Conservation (phyloP, 345 rosid genomes). For the Rhizophora mangle region DNA sequence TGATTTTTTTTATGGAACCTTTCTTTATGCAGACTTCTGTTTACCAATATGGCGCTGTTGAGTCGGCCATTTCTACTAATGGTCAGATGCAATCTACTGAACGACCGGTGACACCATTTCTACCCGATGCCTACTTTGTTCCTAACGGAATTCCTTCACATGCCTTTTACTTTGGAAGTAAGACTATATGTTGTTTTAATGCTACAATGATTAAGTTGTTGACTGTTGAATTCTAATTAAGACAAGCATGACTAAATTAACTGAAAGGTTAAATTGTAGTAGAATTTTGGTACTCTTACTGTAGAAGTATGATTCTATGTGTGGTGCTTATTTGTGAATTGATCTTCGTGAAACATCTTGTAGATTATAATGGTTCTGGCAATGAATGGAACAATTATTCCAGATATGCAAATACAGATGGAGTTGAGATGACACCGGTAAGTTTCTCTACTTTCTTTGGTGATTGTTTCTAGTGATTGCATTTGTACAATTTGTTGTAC, state of each 20-base stretch:
- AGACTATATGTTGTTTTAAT: not conserved
- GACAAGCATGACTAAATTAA: too few relatives aligned
- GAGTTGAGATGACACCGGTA: constrained; percentile 61
- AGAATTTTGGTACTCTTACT: not conserved
- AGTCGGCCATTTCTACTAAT: constrained; percentile 34
- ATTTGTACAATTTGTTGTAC: too few relatives aligned
- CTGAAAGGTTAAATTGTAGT: too few relatives aligned
- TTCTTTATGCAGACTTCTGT: constrained; percentile 41
- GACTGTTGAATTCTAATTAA: not conserved
- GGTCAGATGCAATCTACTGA: constrained; percentile 56
- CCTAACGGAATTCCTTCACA: constrained; percentile 35
- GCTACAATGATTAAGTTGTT: too few relatives aligned
- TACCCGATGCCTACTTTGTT: constrained; percentile 50
- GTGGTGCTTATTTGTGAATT: not conserved
- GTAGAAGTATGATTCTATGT: too few relatives aligned
- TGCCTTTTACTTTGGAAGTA: constrained; percentile 50
- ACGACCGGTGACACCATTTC: constrained; percentile 50
- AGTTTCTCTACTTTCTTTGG: constrained; percentile 15
- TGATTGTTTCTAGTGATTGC: too few relatives aligned
- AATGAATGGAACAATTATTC: constrained; percentile 64
- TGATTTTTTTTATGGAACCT: not conserved
- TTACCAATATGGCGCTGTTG: constrained; percentile 61
- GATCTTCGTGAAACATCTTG: not conserved
- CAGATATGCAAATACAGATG: constrained; percentile 50
- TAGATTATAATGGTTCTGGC: constrained; percentile 51